A percentile compares a stretch with the other conserved stretches of the same genome.
These are phyloP conservation scores for Diaporthe capsici DNA, from an alignment of 2,329 filamentous ascomycete genomes.

Conservation along the genomic window DNA sequence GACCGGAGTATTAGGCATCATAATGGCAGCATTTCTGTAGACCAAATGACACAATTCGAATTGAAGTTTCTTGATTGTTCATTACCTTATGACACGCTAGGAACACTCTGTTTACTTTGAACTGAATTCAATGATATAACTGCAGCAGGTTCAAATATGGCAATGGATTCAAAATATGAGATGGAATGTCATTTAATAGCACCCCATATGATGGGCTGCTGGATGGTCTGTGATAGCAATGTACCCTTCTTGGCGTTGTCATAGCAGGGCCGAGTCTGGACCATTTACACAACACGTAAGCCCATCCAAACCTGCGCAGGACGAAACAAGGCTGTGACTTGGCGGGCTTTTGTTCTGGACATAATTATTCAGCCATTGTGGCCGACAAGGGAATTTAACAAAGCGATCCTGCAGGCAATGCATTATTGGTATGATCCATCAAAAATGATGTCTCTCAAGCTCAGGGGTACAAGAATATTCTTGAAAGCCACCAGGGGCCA, in stretches of 20 bases:
- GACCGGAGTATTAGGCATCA: neutral
- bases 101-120: no score
- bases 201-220: no score
- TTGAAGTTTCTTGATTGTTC: neutral
- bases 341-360: neutral
- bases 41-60: neutral
- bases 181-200: neutral
- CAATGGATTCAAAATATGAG: no score
- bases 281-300: no score
- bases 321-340: neutral
- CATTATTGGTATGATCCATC: no score
- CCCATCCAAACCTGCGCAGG: neutral
- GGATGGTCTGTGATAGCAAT: neutral
- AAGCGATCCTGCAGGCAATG: neutral
- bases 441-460: neutral
- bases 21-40: neutral
- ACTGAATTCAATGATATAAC: no score
- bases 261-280: no score
- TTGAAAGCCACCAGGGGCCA: no score
- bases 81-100: neutral
- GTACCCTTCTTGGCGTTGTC: no score
- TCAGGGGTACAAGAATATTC: neutral
- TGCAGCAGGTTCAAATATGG: no score
- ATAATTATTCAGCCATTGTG: neutral
- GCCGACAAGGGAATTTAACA: neutral